Conservation (phyloP, 345 rosid species). For the Punica granatum region DNA sequence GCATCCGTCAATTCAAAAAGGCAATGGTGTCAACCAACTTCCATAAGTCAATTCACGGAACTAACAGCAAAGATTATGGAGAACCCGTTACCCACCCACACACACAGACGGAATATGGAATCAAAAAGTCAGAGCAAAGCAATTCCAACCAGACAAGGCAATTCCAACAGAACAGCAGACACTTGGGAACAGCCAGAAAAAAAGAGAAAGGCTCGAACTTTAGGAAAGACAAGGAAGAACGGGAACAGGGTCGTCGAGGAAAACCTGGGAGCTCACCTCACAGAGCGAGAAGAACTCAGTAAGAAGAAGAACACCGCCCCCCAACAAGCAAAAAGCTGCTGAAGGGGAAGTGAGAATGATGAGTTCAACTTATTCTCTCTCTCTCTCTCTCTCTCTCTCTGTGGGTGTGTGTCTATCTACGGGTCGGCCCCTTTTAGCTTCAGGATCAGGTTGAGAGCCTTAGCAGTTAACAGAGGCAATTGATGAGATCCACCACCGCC, state of each 20-base stretch:
- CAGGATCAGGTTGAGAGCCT: no score
- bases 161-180: background rate
- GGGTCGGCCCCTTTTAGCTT: no score
- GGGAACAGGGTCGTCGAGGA: background rate
- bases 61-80: background rate
- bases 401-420: no score
- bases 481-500: background rate
- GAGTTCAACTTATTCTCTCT: background rate
- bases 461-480: background rate
- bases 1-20: background rate
- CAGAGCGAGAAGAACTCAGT: background rate
- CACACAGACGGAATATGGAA: no score
- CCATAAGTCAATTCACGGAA: background rate
- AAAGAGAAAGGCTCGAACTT: background rate
- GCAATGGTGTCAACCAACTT: background rate
- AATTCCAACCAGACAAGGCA: background rate
- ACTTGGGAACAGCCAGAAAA: background rate
- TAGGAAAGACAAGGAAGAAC: background rate
- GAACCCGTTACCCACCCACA: no score
- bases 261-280: background rate
- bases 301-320: slow-evolving; percentile 1
- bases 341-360: background rate
- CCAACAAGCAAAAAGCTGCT: background rate
- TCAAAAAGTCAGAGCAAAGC: no score
- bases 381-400: no score